These are phyloP conservation scores for Exophiala viscosa DNA, from an alignment of 2,329 filamentous ascomycete genomes.

Conservation along the genomic window DNA sequence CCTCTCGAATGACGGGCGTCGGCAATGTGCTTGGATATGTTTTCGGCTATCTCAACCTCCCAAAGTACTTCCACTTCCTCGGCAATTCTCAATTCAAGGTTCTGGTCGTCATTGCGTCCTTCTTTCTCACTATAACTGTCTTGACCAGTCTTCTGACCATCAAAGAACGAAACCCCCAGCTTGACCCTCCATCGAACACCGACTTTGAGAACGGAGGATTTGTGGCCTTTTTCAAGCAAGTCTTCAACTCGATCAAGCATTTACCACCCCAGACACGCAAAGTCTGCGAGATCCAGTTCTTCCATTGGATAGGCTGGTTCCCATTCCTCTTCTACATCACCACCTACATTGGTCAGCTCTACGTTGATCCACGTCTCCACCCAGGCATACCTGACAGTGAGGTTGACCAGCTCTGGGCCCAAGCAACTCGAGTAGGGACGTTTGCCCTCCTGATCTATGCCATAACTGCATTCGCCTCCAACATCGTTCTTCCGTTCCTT, in stretches of 20 bases:
- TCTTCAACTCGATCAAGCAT: slow-evolving; percentile 70
- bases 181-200: slow-evolving; percentile 61
- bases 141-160: slow-evolving; percentile 66
- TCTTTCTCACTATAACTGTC: slow-evolving; percentile 68
- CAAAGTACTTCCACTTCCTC: slow-evolving; percentile 70
- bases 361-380: slow-evolving; percentile 76
- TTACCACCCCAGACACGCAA: slow-evolving; percentile 77
- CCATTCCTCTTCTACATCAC: slow-evolving; percentile 94
- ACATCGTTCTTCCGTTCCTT: slow-evolving; percentile 79
- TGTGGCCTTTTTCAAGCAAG: slow-evolving; percentile 72
- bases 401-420: slow-evolving; percentile 75
- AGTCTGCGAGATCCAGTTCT: slow-evolving; percentile 79
- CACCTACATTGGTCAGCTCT: slow-evolving; percentile 89
- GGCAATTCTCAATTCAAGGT: slow-evolving; percentile 90
- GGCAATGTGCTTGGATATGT: slow-evolving; percentile 91
- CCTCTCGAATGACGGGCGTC: slow-evolving; percentile 76
- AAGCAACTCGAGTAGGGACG: slow-evolving; percentile 80
- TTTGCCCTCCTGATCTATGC: slow-evolving; percentile 87
- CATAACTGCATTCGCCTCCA: slow-evolving; percentile 75
- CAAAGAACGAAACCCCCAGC: slow-evolving; percentile 73
- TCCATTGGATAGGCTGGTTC: slow-evolving; percentile 93
- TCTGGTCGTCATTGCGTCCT: slow-evolving; percentile 77
- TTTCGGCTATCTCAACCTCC: slow-evolving; percentile 78
- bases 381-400: slow-evolving; percentile 73
- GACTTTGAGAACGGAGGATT: slow-evolving; percentile 58